A percentile compares a stretch with the other conserved stretches of the same genome.
Evolutionary conservation across 495 filamentous ascomycete species (phyloP).

Genomic region (Tuber melanosporum): DNA sequence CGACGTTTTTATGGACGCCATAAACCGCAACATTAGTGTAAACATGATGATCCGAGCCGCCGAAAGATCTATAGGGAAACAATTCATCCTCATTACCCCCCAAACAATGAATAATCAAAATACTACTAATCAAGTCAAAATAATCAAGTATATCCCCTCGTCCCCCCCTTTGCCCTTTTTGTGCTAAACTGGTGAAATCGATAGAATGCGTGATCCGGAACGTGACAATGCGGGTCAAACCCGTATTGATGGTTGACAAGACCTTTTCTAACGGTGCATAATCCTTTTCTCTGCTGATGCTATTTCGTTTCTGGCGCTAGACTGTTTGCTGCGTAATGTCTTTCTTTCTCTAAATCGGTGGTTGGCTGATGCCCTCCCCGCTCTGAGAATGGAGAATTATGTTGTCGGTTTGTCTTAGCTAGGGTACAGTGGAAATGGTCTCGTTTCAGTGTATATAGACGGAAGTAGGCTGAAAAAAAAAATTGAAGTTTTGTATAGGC

Average conservation of each 20-base stretch:
- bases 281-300: not conserved
- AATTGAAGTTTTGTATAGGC: not conserved
- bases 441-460: not conserved
- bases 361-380: not conserved
- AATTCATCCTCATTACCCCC: constrained; percentile 95
- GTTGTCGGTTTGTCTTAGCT: not conserved
- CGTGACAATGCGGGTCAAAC: constrained; percentile 33
- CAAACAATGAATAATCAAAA: constrained; percentile 72
- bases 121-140: constrained; percentile 66
- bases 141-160: constrained; percentile 61
- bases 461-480: not conserved
- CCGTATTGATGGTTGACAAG: constrained; percentile 20
- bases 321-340: not conserved
- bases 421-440: not conserved
- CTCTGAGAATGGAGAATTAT: not conserved
- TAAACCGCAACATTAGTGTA: constrained; percentile 88
- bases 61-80: constrained; percentile 73
- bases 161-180: not conserved
- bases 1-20: constrained; percentile 98
- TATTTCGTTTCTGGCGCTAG: not conserved
- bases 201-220: constrained; percentile 35
- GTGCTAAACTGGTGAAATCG: constrained; percentile 8
- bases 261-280: not conserved
- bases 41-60: constrained; percentile 78
- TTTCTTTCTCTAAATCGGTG: not conserved